A percentile compares a stretch with the other conserved stretches of the same genome.
phyloP scores from a whole-genome alignment of 1,284 basidiomycete genomes.

The Cryptococcus sp. region DNA sequence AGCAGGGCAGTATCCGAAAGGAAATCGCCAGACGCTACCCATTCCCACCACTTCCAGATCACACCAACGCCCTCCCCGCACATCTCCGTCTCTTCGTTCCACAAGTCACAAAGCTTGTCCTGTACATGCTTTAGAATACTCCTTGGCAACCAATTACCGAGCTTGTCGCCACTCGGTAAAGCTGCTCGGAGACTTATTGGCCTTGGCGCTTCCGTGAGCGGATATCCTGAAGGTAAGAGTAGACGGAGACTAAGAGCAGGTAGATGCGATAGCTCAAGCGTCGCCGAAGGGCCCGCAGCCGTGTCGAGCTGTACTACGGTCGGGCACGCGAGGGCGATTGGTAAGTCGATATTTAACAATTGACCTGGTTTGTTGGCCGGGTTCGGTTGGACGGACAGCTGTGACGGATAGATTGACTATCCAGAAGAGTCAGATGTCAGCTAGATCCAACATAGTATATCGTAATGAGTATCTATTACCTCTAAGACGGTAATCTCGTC shows the following conservation, averaged over 20 bases:
- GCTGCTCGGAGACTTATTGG: slow-evolving; percentile 20
- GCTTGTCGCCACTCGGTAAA: slow-evolving; percentile 12
- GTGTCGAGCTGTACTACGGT: slow-evolving; percentile 5
- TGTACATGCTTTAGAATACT: slow-evolving; percentile 6
- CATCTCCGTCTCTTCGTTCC: slow-evolving; percentile 28
- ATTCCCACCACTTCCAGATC: slow-evolving; percentile 50
- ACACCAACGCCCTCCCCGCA: slow-evolving; percentile 31
- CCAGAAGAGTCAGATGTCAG: background rate
- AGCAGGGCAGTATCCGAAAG: slow-evolving; percentile 26
- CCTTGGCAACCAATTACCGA: slow-evolving; percentile 26
- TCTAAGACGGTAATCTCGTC: slow-evolving; percentile 41
- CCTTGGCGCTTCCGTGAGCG: slow-evolving; percentile 20
- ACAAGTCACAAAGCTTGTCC: slow-evolving; percentile 14
- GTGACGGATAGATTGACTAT: slow-evolving; percentile 42
- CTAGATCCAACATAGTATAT: background rate
- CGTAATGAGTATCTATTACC: slow-evolving; percentile 19
- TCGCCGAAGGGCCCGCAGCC: slow-evolving; percentile 12
- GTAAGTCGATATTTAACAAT: slow-evolving; percentile 26
- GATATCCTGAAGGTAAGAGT: slow-evolving; percentile 34
- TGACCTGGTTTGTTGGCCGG: slow-evolving; percentile 16
- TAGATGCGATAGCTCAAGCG: slow-evolving; percentile 31
- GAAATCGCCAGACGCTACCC: slow-evolving; percentile 41
- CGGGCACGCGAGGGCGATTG: slow-evolving; percentile 27
- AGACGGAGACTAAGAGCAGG: slow-evolving; percentile 34
- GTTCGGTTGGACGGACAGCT: slow-evolving; percentile 19